Conservation (phyloP, 1,284 basidiomycete genomes). For the Naganishia cerealis region DNA sequence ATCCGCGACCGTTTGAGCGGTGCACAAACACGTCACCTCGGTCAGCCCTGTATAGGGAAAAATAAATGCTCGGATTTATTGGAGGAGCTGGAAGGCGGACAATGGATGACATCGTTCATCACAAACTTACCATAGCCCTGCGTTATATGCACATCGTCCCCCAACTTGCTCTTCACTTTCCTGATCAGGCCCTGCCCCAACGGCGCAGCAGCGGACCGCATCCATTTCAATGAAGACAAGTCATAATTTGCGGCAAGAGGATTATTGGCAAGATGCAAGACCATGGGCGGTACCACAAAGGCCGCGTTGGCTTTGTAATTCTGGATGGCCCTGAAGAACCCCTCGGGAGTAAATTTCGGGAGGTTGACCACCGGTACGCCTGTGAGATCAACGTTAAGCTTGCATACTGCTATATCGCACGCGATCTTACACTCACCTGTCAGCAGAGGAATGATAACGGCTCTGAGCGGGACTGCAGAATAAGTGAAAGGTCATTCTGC, state of each 20-base stretch:
- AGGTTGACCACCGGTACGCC: constrained; percentile 68
- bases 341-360: constrained; percentile 60
- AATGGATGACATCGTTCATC: background rate
- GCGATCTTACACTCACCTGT: background rate
- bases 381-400: constrained; percentile 60
- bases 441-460: constrained; percentile 5
- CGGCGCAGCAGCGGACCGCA: constrained; percentile 80
- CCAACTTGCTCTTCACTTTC: constrained; percentile 29
- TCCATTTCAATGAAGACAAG: constrained; percentile 62
- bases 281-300: constrained; percentile 79
- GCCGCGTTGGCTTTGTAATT: constrained; percentile 65
- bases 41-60: constrained; percentile 47
- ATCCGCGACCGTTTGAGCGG: constrained; percentile 46
- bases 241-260: constrained; percentile 69
- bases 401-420: constrained; percentile 52
- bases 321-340: constrained; percentile 68
- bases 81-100: background rate
- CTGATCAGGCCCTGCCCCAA: constrained; percentile 63
- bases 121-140: constrained; percentile 31
- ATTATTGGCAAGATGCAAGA: constrained; percentile 59
- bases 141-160: constrained; percentile 10
- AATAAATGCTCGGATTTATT: background rate
- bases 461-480: background rate
- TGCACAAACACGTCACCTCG: constrained; percentile 55
- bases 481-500: background rate